These are phyloP conservation scores for Globisporangium orthogonon DNA, from an alignment of 352 stramenopile species.

Conservation along the genomic window DNA sequence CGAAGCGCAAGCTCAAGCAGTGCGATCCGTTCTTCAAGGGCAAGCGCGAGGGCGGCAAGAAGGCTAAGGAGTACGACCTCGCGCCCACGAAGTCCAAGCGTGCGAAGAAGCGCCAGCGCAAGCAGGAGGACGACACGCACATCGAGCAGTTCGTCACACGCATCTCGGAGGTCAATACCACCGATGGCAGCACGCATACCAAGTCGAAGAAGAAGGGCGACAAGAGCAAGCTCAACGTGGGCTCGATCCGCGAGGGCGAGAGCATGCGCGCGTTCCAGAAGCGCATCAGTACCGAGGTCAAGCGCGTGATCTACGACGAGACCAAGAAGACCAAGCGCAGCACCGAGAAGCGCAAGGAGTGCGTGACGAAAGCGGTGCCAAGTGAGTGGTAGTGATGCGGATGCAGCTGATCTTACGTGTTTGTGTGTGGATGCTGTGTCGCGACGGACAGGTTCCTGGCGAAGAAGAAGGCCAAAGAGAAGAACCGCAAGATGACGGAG, in stretches of 20 bases:
- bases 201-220: conserved; percentile 25
- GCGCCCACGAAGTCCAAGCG: conserved; percentile 64
- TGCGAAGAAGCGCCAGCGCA: conserved; percentile 77
- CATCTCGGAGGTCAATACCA: conserved; percentile 27
- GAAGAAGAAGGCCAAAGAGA: conserved; percentile 76
- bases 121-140: conserved; percentile 45
- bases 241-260: conserved; percentile 55
- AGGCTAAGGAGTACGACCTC: conserved; percentile 60
- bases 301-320: conserved; percentile 81
- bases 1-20: conserved; percentile 84
- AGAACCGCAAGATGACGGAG: conserved; percentile 71
- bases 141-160: conserved; percentile 66
- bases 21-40: conserved; percentile 87
- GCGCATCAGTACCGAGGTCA: conserved; percentile 77
- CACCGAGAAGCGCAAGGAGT: conserved; percentile 71
- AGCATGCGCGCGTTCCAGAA: conserved; percentile 84
- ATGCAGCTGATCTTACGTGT: not conserved
- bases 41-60: conserved; percentile 65
- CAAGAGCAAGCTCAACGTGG: conserved; percentile 44
- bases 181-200: not conserved
- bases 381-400: too few relatives aligned
- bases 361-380: conserved; percentile 5
- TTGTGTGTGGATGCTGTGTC: conserved; percentile 1
- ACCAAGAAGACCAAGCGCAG: conserved; percentile 67
- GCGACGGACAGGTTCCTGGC: conserved; percentile 32